These are phyloP conservation scores for Sarocladium kiliense DNA, from an alignment of 2,329 filamentous ascomycete genomes.

Conservation along the genomic window DNA sequence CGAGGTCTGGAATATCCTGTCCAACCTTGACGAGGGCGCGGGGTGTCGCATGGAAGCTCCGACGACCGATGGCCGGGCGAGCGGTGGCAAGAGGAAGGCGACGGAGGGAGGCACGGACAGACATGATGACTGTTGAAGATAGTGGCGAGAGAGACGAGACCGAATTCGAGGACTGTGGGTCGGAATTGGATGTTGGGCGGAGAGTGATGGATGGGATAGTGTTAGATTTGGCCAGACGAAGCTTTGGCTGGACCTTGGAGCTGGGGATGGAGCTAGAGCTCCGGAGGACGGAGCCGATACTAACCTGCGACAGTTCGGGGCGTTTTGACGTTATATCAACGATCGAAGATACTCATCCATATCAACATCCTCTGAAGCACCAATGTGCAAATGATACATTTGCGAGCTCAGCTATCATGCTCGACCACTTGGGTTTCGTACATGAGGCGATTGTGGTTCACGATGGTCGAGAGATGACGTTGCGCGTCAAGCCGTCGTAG, in stretches of 20 bases:
- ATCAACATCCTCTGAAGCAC: too few species aligned
- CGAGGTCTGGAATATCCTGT: conserved; percentile 71
- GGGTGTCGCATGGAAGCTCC: conserved; percentile 60
- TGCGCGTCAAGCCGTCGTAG: too few species aligned
- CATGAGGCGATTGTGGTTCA: too few species aligned
- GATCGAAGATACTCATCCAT: too few species aligned
- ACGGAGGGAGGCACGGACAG: conserved; percentile 30
- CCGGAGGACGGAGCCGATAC: neutral
- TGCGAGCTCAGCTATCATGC: too few species aligned
- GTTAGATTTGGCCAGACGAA: neutral
- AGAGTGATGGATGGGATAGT: neutral
- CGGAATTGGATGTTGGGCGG: neutral
- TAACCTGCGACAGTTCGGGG: neutral
- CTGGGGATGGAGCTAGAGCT: conserved; percentile 8
- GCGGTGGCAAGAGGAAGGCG: conserved; percentile 19
- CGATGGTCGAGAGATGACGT: too few species aligned
- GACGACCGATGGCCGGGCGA: conserved; percentile 22
- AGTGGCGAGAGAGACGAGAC: neutral
- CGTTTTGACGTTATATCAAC: neutral
- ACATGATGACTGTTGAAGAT: conserved; percentile 21
- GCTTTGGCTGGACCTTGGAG: conserved; percentile 10
- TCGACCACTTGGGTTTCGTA: too few species aligned
- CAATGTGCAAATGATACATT: too few species aligned
- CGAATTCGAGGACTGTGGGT: neutral
- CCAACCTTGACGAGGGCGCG: conserved; percentile 66